phyloP scores from a whole-genome alignment of 306 rosid genomes.

The Corylus americana region DNA sequence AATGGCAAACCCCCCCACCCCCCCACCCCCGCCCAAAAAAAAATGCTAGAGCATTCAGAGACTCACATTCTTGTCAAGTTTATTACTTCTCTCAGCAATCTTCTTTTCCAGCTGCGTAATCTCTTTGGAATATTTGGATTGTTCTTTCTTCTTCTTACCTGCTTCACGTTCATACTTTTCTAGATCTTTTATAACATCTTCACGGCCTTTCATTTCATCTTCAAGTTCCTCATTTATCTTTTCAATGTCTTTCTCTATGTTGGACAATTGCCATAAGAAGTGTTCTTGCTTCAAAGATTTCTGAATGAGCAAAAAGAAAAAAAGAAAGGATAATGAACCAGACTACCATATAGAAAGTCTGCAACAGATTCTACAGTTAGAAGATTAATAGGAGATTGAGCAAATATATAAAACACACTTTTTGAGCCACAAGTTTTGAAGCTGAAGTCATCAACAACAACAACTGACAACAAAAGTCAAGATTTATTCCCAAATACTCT shows the following conservation, averaged over 20 bases:
- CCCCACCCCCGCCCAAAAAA: conserved; percentile 1
- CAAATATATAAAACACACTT: conserved; percentile 1
- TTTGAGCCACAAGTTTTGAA: neutral
- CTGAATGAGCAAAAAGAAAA: conserved; percentile 42
- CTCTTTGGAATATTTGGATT: conserved; percentile 77
- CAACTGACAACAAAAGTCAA: neutral
- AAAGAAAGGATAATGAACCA: conserved; percentile 19
- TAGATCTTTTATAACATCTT: conserved; percentile 68
- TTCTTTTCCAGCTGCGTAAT: conserved; percentile 68
- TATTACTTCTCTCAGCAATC: conserved; percentile 72
- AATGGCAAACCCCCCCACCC: neutral
- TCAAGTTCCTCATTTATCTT: conserved; percentile 73
- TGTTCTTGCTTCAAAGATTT: conserved; percentile 80
- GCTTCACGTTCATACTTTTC: conserved; percentile 69
- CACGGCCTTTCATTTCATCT: conserved; percentile 64
- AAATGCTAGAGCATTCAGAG: neutral
- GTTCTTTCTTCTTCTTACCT: conserved; percentile 83
- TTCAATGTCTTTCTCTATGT: conserved; percentile 69
- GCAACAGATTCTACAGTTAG: conserved; percentile 8
- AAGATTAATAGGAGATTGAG: neutral
- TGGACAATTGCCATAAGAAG: conserved; percentile 85
- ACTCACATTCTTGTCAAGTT: conserved; percentile 91
- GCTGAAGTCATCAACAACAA: neutral
- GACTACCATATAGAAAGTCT: conserved; percentile 9
- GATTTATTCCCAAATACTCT: neutral